Evolutionary conservation across 1,284 basidiomycete species (phyloP), one percentile per base, ranked within the genome.

Genomic region (Xerocomus nothofagi): DNA sequence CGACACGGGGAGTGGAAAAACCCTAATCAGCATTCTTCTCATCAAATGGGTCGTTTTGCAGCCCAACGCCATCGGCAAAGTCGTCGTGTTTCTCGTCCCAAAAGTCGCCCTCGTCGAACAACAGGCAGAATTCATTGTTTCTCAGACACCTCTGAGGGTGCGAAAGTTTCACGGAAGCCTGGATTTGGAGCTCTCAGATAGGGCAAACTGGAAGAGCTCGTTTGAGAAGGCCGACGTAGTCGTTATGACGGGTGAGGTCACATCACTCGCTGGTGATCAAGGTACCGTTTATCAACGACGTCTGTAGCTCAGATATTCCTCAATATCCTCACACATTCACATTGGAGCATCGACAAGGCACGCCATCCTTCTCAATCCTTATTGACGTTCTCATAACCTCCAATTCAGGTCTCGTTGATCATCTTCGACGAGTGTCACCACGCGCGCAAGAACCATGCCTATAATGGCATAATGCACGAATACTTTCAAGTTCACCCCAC

Each of bases 371-470:
- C 24, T 15, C 15, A 37, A 30, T 43, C 30, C 24, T 20, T 17
- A 10, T 44, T n/a, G 20, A 44, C 38, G 12, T 38, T 44, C 45
- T 44, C 17, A 42, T 38, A 21, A 49, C 26, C 23, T 12, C 39
- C 39, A 2, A 18, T 29, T 5, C 42, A 88, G 84, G 81, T 92
- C 24, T 83, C 86, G 1, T 71, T 93, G 41, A 72, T 93, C 58
- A 73, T 93, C 17, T 87, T 93, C 58, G 91, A 93, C 57, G 91
- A 93, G 66, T 90, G 87, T 53, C 87, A 90, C 59, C 86, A 89
- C 64, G 76, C 86, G 3, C 75, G 82, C 46, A 89, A 89, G 65
- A 87, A 86, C 48, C 86, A 92, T 59, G 84, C 89, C 0, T 91
- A 90, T 58, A 89, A 88, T 56, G 78, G 78, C 18, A 88, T 93